Evolutionary conservation across 305 asterid genomes (phyloP).

Genomic region (Solanum aculeatissimum): DNA sequence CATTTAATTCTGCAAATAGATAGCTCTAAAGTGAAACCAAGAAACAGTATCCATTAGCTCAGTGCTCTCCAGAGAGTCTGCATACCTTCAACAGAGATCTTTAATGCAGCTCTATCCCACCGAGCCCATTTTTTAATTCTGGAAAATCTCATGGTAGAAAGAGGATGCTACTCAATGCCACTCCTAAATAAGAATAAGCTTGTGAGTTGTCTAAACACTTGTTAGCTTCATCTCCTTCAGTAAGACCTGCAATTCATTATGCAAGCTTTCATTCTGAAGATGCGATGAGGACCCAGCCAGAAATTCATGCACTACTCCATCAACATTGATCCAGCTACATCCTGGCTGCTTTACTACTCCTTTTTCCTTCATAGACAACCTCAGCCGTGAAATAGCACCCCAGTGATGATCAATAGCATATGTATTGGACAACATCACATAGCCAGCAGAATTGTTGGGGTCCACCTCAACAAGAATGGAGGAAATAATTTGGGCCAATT

Average conservation of each 20-base stretch:
- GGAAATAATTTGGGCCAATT: conserved; percentile 36
- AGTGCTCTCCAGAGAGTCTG: neutral
- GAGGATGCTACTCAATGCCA: neutral
- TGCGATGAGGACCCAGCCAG: conserved; percentile 33
- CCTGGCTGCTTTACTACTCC: conserved; percentile 59
- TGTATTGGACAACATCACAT: conserved; percentile 69
- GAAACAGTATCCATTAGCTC: neutral
- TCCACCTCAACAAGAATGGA: conserved; percentile 47
- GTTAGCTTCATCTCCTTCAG: conserved; percentile 39
- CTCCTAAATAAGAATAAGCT: neutral
- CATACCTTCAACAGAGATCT: neutral
- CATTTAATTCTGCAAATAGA: neutral
- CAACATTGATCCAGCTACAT: conserved; percentile 56
- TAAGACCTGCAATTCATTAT: conserved; percentile 24
- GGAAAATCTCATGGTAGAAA: neutral
- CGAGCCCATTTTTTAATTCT: neutral
- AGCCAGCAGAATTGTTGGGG: conserved; percentile 61
- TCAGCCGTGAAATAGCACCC: conserved; percentile 35
- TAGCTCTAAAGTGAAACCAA: neutral
- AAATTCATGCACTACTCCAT: conserved; percentile 51
- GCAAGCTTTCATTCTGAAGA: conserved; percentile 10
- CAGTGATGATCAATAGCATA: conserved; percentile 45
- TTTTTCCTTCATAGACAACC: conserved; percentile 50
- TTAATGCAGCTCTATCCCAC: neutral
- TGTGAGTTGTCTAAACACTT: neutral